Conservation (phyloP, 139 green algal genomes). For the Chlamydomonas sp. region DNA sequence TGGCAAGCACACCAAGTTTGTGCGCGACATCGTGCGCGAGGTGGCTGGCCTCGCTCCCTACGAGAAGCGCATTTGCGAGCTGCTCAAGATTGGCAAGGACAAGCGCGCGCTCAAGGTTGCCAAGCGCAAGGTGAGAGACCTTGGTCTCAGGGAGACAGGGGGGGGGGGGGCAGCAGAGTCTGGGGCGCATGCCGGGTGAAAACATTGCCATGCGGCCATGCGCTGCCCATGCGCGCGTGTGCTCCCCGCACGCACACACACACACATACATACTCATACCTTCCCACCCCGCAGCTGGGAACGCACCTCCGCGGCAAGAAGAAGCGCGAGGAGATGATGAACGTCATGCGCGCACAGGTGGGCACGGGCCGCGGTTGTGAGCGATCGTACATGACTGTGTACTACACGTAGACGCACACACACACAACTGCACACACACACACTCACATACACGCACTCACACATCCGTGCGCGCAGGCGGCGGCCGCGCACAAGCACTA, state of each 20-base stretch:
- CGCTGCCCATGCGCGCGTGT: no score
- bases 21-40: constrained; percentile 83
- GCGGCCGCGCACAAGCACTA: no score
- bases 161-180: constrained; percentile 25
- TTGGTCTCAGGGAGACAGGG: constrained; percentile 8
- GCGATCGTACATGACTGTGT: no score
- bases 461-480: no score
- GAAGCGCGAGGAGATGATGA: constrained; percentile 89
- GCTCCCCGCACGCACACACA: no score
- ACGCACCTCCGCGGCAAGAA: constrained; percentile 92
- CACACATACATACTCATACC: no score
- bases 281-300: constrained; percentile 63
- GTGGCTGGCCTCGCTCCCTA: constrained; percentile 90
- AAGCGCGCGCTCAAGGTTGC: constrained; percentile 94
- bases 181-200: no score
- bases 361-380: no score
- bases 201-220: no score
- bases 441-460: no score
- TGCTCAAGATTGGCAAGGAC: constrained; percentile 93
- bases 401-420: no score
- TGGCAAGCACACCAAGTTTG: constrained; percentile 80
- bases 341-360: constrained; percentile 69
- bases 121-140: constrained; percentile 83
- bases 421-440: no score
- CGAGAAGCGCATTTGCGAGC: constrained; percentile 87